Evolutionary conservation across 2,329 filamentous ascomycete species (phyloP), one percentile per base, ranked within the genome.

Genomic region (Ceratocystis cubensis): DNA sequence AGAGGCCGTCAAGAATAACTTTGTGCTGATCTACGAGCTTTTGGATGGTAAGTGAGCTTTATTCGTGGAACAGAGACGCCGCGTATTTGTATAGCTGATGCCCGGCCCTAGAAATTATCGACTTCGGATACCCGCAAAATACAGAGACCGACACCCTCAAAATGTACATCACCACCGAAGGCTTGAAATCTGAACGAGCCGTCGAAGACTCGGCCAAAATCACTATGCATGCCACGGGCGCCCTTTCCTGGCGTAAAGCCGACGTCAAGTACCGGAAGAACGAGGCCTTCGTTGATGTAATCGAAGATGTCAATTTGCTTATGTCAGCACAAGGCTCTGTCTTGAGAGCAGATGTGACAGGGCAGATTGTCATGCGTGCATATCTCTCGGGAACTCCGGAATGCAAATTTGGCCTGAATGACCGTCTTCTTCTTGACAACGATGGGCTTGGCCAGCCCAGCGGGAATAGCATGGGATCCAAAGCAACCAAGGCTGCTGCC

Each of bases 151-250:
- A 99, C 76, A 97, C 94, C 17, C 81, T 99, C 72, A 99, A 99
- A 78, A 97, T 97, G 93, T 99, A 99, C 81, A 99, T 99, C 74
- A 99, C 95, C 56, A 99, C 94, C 45, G 94, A 99, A 79, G 94
- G 94, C 67, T 93, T 99, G 78, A 96, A 96, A 77, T 95, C 91
- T 41, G 91, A 91, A 75, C 81, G 86, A 71, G 86, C 83, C 71
- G 88, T 86, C 78, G 90, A 96, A 75, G 93, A 99, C 76, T 96
- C 93, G 63, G 93, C 91, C 71, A 94, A 93, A 75, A 99, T 99
- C 76, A 99, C 94, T 30, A 96, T 97, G 92, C 94, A 99, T 79
- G 95, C 94, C 13, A 99, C 94, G 0, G 94, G 95, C 50, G 94
- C 94, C 4, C 82, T 96, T 53, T 97, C 94, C 61, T 99, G 95